Conservation (phyloP, 495 filamentous ascomycete species). For the Penicillium canariense region DNA sequence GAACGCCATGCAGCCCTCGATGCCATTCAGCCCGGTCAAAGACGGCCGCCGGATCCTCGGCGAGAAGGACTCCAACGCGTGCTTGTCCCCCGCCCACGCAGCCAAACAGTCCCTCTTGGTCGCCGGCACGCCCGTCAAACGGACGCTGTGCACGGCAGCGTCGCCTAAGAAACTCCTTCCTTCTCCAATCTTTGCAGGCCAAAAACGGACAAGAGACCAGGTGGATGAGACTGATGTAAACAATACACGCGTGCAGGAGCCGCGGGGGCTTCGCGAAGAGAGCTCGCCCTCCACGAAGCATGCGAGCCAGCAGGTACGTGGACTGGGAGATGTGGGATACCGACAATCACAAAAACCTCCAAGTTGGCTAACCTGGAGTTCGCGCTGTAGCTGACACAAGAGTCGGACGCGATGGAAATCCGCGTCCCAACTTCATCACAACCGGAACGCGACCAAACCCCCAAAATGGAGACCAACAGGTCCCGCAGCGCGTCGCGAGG, state of each 20-base stretch:
- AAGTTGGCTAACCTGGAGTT: slow-evolving; percentile 13
- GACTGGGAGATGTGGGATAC: background rate
- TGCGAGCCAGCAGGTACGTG: slow-evolving; percentile 26
- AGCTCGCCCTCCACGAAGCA: slow-evolving; percentile 14
- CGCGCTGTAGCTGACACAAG: slow-evolving; percentile 13
- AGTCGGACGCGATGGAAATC: slow-evolving; percentile 22
- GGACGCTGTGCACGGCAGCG: slow-evolving; percentile 22
- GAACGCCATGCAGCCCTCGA: slow-evolving; percentile 26
- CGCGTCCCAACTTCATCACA: slow-evolving; percentile 14
- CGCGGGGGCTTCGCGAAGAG: slow-evolving; percentile 11
- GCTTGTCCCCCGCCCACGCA: slow-evolving; percentile 38
- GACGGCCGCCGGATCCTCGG: slow-evolving; percentile 45
- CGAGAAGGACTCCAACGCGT: slow-evolving; percentile 48
- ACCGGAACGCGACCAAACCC: slow-evolving; percentile 19
- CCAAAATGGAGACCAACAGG: slow-evolving; percentile 14
- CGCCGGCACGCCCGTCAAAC: slow-evolving; percentile 35
- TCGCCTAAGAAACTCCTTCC: slow-evolving; percentile 40
- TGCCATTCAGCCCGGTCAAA: slow-evolving; percentile 40
- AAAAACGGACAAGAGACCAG: slow-evolving; percentile 45
- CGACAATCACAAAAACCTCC: background rate
- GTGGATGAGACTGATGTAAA: slow-evolving; percentile 29
- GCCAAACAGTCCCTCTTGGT: slow-evolving; percentile 24
- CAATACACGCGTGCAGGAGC: slow-evolving; percentile 17
- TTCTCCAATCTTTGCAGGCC: slow-evolving; percentile 40
- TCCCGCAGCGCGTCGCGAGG: slow-evolving; percentile 9